Evolutionary conservation across 257 asterid species (phyloP), one percentile per base, ranked within the genome.

Genomic region (Ilex aquifolium): DNA sequence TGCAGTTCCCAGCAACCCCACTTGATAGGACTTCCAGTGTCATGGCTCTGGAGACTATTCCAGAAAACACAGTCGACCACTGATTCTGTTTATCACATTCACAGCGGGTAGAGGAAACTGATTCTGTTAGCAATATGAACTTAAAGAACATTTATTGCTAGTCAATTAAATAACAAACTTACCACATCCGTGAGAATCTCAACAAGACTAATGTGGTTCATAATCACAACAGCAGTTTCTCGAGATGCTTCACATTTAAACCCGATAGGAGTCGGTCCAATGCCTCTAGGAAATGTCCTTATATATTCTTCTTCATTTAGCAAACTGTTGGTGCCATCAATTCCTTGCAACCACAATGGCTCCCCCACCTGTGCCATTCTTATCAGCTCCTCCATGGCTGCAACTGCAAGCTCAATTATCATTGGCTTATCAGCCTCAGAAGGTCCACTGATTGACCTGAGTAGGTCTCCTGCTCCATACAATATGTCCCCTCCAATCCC

Each of bases 131-230:
- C 1, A 49, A 49, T 12, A 11, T 49, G 54, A 6, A 49, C 10
- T 49, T 12, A 3, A 15, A 6, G 5, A 12, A 12, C 54, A 11
- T 49, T 49, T 11, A 49, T 49, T 60, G 27, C 12, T 40, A 48
- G 14, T 7, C 8, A 31, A 11, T 52, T 12, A 14, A 44, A 27
- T 29, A 13, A 13, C 12, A 2, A 12, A 60, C 63, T 2, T 74
- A 85, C 94, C 88, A 71, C 65, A 31, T 83, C 70, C 90, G 80
- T 77, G 59, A 85, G 65, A 39, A 79, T 64, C 42, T 75, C 72
- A 13, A 75, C 65, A 32, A 83, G 40, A 4, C 63, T 65, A 4
- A 60, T 39, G 16, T 71, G 78, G 48, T 44, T 40, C 58, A 62
- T 58, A 13, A 71, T 32, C 10, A 80, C 64, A 1, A 74, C 12